Evolutionary conservation across 805 yeast species (phyloP).

Genomic region (Yarrowia sp.): DNA sequence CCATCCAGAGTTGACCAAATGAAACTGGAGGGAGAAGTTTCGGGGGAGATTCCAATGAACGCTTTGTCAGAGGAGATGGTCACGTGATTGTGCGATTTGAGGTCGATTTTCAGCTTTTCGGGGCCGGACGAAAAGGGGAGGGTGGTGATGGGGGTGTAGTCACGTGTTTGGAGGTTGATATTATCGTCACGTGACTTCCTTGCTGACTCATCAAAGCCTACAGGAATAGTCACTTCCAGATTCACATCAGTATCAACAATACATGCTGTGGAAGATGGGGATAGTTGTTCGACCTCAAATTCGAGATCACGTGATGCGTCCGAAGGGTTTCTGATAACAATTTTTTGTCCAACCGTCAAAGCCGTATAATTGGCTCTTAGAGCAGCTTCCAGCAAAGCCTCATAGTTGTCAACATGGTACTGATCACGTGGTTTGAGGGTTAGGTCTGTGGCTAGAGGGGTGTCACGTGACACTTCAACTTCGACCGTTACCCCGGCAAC

Average conservation of each 20-base stretch:
- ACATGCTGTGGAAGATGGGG: slow-evolving; percentile 43
- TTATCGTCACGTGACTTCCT: background rate
- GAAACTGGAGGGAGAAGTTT: background rate
- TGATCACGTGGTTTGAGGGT: slow-evolving; percentile 45
- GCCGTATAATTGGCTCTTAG: slow-evolving; percentile 53
- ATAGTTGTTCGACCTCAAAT: slow-evolving; percentile 43
- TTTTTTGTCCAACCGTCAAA: slow-evolving; percentile 44
- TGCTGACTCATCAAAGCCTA: background rate
- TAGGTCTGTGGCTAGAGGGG: slow-evolving; percentile 51
- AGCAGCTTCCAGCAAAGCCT: slow-evolving; percentile 51
- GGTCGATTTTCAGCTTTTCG: background rate
- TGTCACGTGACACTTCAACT: slow-evolving; percentile 35
- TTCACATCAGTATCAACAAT: slow-evolving; percentile 58
- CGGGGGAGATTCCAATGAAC: background rate
- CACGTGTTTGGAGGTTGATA: background rate
- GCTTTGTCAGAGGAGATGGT: background rate
- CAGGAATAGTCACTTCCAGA: slow-evolving; percentile 38
- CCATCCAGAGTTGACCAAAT: background rate
- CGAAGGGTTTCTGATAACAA: slow-evolving; percentile 40
- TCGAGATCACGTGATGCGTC: slow-evolving; percentile 32
- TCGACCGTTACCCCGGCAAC: slow-evolving; percentile 30
- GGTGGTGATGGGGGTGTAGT: background rate
- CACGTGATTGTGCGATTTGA: background rate
- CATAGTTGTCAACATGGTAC: slow-evolving; percentile 47
- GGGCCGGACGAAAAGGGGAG: background rate